phyloP scores from a whole-genome alignment of 1,139 yeast genomes.

The Debaryomyces coudertii region DNA sequence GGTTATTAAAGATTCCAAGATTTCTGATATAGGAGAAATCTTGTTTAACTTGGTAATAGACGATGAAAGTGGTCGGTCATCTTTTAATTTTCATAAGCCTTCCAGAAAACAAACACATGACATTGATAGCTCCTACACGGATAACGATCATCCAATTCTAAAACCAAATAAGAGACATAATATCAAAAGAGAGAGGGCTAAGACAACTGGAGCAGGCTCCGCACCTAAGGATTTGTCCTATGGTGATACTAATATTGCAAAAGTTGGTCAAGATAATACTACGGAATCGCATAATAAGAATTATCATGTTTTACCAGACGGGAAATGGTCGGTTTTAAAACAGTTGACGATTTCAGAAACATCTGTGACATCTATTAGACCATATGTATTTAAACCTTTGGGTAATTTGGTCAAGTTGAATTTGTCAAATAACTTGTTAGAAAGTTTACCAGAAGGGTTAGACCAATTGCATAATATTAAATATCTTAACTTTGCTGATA shows the following conservation, averaged over 20 bases:
- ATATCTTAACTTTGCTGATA: constrained; percentile 60
- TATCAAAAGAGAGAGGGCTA: constrained; percentile 31
- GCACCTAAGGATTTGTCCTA: constrained; percentile 25
- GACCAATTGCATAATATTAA: constrained; percentile 51
- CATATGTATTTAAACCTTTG: constrained; percentile 52
- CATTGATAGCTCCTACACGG: constrained; percentile 16
- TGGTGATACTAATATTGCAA: constrained; percentile 13
- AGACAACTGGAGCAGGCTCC: constrained; percentile 34
- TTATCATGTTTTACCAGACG: constrained; percentile 36
- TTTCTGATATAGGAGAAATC: constrained; percentile 55
- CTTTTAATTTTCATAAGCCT: constrained; percentile 26
- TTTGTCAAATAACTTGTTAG: constrained; percentile 56
- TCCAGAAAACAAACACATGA: constrained; percentile 26
- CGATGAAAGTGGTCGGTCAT: constrained; percentile 53
- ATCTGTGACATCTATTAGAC: constrained; percentile 49
- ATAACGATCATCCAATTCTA: constrained; percentile 17
- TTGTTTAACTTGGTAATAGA: constrained; percentile 54
- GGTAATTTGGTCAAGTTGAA: constrained; percentile 57
- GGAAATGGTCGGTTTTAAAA: constrained; percentile 57
- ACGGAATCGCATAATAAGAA: constrained; percentile 13
- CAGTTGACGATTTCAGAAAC: constrained; percentile 63
- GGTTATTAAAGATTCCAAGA: constrained; percentile 53
- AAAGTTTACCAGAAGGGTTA: constrained; percentile 55
- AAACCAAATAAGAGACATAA: constrained; percentile 29
- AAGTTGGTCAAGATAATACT: neutral